Evolutionary conservation across 176 grass and related monocot genomes (phyloP).

Genomic region (Echinochloa phyllopogon): DNA sequence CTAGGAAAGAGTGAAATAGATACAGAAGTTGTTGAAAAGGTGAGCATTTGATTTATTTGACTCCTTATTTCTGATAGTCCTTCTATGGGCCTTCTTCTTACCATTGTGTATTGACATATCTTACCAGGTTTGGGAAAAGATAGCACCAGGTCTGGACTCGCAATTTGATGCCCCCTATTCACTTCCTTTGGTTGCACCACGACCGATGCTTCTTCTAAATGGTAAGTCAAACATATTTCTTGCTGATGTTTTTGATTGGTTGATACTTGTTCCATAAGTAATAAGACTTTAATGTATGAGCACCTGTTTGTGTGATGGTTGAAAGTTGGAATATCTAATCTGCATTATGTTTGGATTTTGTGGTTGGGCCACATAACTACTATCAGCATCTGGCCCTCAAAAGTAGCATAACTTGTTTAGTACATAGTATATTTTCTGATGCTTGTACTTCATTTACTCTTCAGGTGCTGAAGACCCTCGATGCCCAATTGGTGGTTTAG

Average conservation of each 20-base stretch:
- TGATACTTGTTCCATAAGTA: constrained; percentile 8
- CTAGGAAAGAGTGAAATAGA: constrained; percentile 76
- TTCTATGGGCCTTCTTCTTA: background rate
- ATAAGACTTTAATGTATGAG: constrained; percentile 5
- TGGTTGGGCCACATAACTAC: background rate
- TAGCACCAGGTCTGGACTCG: constrained; percentile 76
- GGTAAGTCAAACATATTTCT: constrained; percentile 56
- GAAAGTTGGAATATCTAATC: constrained; percentile 1
- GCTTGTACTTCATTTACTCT: constrained; percentile 35
- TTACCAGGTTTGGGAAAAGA: constrained; percentile 85
- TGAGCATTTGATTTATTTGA: constrained; percentile 39
- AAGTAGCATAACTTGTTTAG: background rate
- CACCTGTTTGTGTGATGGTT: background rate
- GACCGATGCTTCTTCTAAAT: constrained; percentile 75
- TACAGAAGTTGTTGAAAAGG: constrained; percentile 77
- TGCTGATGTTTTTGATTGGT: background rate
- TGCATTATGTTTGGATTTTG: constrained; percentile 10
- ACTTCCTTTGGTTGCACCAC: constrained; percentile 67
- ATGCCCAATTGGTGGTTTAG: constrained; percentile 72
- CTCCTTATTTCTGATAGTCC: constrained; percentile 8
- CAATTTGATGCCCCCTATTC: constrained; percentile 76
- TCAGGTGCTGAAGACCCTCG: constrained; percentile 74
- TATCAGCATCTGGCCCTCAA: background rate
- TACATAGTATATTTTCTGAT: background rate
- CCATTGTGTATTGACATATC: constrained; percentile 7